Percentiles rank a stretch among this genome's conserved stretches.
Conservation (phyloP, 83 land plant genomes). For the Diphasiastrum complanatum region DNA sequence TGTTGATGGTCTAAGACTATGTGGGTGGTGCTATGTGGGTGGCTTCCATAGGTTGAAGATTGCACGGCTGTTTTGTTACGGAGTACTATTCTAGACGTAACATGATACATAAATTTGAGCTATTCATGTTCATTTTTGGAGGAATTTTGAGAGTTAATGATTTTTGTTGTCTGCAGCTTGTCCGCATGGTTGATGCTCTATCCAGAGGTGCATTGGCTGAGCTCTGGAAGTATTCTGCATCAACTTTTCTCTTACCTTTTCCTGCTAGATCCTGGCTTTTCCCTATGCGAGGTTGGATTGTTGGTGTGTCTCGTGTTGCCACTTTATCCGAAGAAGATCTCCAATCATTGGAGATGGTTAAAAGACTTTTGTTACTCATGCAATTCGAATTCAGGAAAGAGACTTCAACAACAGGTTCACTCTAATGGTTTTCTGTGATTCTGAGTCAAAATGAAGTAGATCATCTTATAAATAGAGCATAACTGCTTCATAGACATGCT, state of each 20-base stretch:
- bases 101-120: neutral
- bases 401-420: conserved; percentile 1
- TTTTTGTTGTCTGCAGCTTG: conserved; percentile 29
- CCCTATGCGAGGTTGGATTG: conserved; percentile 25
- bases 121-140: neutral
- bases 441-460: too few relatives aligned
- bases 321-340: conserved; percentile 38
- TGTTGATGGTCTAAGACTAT: too few relatives aligned
- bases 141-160: neutral
- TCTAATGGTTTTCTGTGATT: neutral
- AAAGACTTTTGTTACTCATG: conserved; percentile 35
- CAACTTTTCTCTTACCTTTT: conserved; percentile 19
- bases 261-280: conserved; percentile 41
- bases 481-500: neutral
- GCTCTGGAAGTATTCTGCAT: conserved; percentile 37
- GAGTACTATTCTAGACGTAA: too few relatives aligned
- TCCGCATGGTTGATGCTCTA: conserved; percentile 46
- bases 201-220: conserved; percentile 46
- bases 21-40: too few relatives aligned
- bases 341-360: conserved; percentile 34
- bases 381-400: conserved; percentile 25
- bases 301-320: conserved; percentile 25
- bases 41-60: too few relatives aligned
- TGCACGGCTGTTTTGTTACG: too few relatives aligned
- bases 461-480: neutral